Evolutionary conservation across 2,329 filamentous ascomycete species (phyloP), one percentile per base, ranked within the genome.

Genomic region (Ceratocystis ficicola): DNA sequence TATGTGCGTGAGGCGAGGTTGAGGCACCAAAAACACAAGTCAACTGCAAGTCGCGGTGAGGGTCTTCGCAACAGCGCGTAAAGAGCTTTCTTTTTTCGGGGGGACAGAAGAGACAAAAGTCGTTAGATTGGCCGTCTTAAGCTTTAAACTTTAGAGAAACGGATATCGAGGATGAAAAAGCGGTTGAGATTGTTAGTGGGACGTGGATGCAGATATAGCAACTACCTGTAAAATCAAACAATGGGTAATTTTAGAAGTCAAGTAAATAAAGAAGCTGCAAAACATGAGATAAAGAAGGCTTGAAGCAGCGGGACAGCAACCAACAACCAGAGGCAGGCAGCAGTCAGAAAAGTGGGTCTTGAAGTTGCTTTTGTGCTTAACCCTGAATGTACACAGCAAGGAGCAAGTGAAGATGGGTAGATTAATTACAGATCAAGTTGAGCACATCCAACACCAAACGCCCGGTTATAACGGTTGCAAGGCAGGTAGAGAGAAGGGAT

Each of bases 61-160:
- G 22, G 44, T 63, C 17, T 63, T 46, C 46, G 22, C 61, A n/a
- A 41, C 55, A 63, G 61, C 61, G 61, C 25, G 61, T 50, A 48
- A 48, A 63, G 61, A 22, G 61, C 44, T 63, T 63, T 32, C n/a
- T 63, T 50, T 25, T 17, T 55, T 55, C 25, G 25, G 28, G 25
- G 22, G 32, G 28, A 4, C 36, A 41, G 7, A n/a, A 17, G 30
- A 59, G 30, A 59, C 15, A 4, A 12, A 36, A 41, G 36, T 15
- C 10, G 36, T 41, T 41, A 15, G 10, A 41, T 41, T 12, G 36
- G 36, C 8, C 36, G 36, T 41, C 36, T 41, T 4, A n/a, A 59
- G 55, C 25, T 32, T n/a, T 3, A 7, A 7, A n/a, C 3, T 8
- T 3, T 17, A 32, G 28, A 59, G 22, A 25, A 28, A 4, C 4